Evolutionary conservation across 2,329 filamentous ascomycete species (phyloP), one percentile per base, ranked within the genome.

Genomic region (Coniella vitis): DNA sequence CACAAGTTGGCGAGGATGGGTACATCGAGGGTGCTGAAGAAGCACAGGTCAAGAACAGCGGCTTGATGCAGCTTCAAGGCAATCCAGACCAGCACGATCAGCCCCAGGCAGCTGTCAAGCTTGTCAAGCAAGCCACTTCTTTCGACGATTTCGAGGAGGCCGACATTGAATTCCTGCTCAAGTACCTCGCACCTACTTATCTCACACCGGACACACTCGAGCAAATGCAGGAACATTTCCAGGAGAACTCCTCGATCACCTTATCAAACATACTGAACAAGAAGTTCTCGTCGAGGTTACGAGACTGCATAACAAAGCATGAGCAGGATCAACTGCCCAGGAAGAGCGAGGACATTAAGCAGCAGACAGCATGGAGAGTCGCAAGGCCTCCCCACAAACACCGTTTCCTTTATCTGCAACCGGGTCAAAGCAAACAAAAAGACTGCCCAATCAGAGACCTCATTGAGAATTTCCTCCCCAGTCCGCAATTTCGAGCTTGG

Each of bases 321-420:
- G 85, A 90, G 60, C 69, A 68, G 48, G 63, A 70, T 31, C 35
- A 61, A 2, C 60, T 78, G 4, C 70, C 72, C 1, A 65, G 69
- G 14, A 64, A 70, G 14, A 79, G 76, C 39, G 61, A 65, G 0
- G 74, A 76, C 49, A 81, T 86, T 51, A 79, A 84, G 59, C 73
- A 73, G 39, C 69, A 69, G 54, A 78, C 72, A 37, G 68, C 69
- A 0, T 93, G 87, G 87, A 79, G 76, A 53, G 85, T 94, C 8
- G 87, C 93, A 7, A 78, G 81, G 29, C 93, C 93, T 35, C 93
- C 93, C 0, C 90, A 98, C 70, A 98, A 98, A 71, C 90, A 96
- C 63, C 87, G 90, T 13, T 98, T 86, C 65, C 73, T 95, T 2
- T 98, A 93, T 67, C 78, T 87, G 52, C 82, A 89, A 57, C 71